Evolutionary conservation across 257 asterid species (phyloP), one percentile per base, ranked within the genome.

Genomic region (Misopates orontium): DNA sequence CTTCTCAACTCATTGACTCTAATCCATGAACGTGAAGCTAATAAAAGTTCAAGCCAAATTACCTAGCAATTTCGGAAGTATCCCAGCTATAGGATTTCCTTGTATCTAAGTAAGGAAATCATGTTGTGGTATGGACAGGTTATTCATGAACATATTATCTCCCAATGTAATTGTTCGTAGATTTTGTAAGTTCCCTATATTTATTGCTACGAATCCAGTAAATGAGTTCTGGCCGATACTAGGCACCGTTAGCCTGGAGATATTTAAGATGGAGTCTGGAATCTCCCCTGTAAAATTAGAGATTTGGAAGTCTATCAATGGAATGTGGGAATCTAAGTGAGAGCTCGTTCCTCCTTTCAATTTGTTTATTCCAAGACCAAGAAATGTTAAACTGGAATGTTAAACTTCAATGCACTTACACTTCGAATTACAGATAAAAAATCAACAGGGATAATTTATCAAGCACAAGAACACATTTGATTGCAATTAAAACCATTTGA

Each of bases 31-130:
- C n/a, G n/a, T n/a, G 40, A 0, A 0, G 69, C 73, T 1, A 0
- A 2, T 12, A 73, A 41, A 0, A 2, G 0, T 28, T 21, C 56
- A 21, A 67, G 31, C 19, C 18, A 67, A 24, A 61, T 72, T 72
- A 4, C 72, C 67, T 1, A 72, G 10, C 19, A 23, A 50, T 19
- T 58, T 65, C 5, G 77, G 77, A 64, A 72, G 66, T 19, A 25
- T 64, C 32, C 61, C 76, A 31, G 31, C 23, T 13, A 71, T 41
- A 10, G 45, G 56, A 42, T 71, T 63, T 1, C 15, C 19, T 41
- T 12, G 55, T 32, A 10, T 10, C 28, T 66, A 56, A 7, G 28
- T 47, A 4, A 71, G 45, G 25, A 72, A 58, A 48, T 50, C 49
- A 16, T 63, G 32, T 28, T 72, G 66, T 1, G 4, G 4, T 16